These are phyloP conservation scores for Berberis vulgaris DNA, from an alignment of 164 flowering plant species.

Conservation along the genomic window DNA sequence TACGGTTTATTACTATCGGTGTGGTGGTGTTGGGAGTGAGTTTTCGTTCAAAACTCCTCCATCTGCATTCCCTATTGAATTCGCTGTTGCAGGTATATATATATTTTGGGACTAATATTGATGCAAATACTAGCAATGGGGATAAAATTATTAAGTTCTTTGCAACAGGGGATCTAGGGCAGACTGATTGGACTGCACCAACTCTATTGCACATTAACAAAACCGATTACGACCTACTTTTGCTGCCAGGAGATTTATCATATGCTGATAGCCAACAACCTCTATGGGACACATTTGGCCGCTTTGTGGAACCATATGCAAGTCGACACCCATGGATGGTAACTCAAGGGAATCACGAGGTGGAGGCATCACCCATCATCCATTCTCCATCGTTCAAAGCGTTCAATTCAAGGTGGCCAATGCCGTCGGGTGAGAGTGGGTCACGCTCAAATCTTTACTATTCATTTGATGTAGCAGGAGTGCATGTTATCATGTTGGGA, in stretches of 20 bases:
- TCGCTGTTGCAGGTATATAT: conserved; percentile 52
- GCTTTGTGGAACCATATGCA: conserved; percentile 66
- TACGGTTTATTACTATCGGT: conserved; percentile 60
- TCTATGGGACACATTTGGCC: conserved; percentile 83
- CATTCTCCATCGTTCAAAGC: conserved; percentile 46
- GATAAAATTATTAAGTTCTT: neutral
- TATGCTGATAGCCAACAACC: conserved; percentile 70
- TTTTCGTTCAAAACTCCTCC: conserved; percentile 73
- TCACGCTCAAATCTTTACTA: conserved; percentile 84
- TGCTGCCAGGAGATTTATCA: conserved; percentile 76
- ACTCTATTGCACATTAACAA: conserved; percentile 46
- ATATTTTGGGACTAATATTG: too few species aligned
- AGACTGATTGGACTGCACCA: conserved; percentile 79
- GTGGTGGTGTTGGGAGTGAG: conserved; percentile 57
- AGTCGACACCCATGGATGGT: conserved; percentile 91
- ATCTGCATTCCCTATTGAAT: conserved; percentile 49
- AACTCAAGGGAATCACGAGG: conserved; percentile 78
- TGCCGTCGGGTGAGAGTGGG: conserved; percentile 71
- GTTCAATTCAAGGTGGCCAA: conserved; percentile 69
- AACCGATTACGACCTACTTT: conserved; percentile 51
- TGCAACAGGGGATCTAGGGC: conserved; percentile 78
- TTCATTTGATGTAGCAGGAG: conserved; percentile 68
- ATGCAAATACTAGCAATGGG: too few species aligned
- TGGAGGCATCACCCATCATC: conserved; percentile 48
- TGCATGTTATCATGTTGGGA: conserved; percentile 74